A percentile compares a stretch with the other conserved stretches of the same genome.
These are phyloP conservation scores for Aspergillus tanneri DNA, from an alignment of 2,329 filamentous ascomycete species.

Conservation along the genomic window DNA sequence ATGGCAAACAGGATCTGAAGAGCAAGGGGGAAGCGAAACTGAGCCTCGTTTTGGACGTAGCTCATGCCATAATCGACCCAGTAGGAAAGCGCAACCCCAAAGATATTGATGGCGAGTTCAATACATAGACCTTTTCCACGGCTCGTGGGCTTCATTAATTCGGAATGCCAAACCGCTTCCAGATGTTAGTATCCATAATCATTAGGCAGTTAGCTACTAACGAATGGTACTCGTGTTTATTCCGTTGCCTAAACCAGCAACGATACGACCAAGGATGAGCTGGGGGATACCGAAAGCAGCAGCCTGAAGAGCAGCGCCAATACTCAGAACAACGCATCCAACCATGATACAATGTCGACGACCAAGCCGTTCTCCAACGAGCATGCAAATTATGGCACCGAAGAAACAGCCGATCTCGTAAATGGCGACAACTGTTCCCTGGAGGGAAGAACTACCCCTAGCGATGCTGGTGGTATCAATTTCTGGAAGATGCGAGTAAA, in stretches of 20 bases:
- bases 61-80: conserved; percentile 37
- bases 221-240: conserved; percentile 43
- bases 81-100: conserved; percentile 34
- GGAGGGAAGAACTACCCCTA: conserved; percentile 44
- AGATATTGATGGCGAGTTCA: conserved; percentile 29
- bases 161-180: conserved; percentile 32
- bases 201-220: conserved; percentile 20
- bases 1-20: conserved; percentile 35
- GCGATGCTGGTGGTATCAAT: conserved; percentile 34
- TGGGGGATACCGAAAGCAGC: conserved; percentile 29
- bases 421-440: conserved; percentile 49
- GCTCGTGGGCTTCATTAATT: conserved; percentile 28
- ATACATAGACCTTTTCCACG: conserved; percentile 28
- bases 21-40: conserved; percentile 37
- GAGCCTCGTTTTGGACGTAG: conserved; percentile 26
- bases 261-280: conserved; percentile 46
- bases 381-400: conserved; percentile 48
- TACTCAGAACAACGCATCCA: conserved; percentile 36
- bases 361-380: conserved; percentile 49
- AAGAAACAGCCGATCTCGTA: conserved; percentile 58
- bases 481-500: conserved; percentile 30
- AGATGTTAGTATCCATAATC: not conserved
- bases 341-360: conserved; percentile 50
- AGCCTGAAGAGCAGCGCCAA: conserved; percentile 31
- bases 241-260: conserved; percentile 52